Evolutionary conservation across 768 basidiomycete genomes (phyloP).

Genomic region (Cyclocybe cylindracea): DNA sequence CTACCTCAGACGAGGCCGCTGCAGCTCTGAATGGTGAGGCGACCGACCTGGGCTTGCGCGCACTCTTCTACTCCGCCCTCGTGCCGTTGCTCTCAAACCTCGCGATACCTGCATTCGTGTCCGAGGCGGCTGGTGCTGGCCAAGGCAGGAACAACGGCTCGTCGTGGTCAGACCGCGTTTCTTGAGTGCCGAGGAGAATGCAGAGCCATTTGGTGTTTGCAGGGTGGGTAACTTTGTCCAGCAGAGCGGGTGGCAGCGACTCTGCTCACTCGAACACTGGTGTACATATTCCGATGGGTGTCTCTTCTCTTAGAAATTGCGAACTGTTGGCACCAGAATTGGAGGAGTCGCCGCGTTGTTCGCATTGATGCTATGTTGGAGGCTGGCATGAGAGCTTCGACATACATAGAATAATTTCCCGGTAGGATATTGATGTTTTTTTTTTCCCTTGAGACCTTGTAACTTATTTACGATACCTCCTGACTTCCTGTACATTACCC

Average conservation of each 20-base stretch:
- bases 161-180: constrained; percentile 20
- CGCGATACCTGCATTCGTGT: constrained; percentile 66
- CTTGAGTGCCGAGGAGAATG: constrained; percentile 39
- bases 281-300: constrained; percentile 75
- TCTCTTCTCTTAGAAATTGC: neutral
- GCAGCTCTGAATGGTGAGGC: constrained; percentile 60
- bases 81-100: constrained; percentile 70
- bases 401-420: constrained; percentile 14
- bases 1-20: constrained; percentile 23
- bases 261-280: constrained; percentile 62
- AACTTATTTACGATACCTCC: too few relatives aligned
- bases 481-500: too few relatives aligned
- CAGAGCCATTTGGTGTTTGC: constrained; percentile 77
- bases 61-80: constrained; percentile 77
- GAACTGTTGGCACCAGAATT: constrained; percentile 12
- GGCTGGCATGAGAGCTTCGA: constrained; percentile 25
- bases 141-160: neutral
- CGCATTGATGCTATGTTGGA: constrained; percentile 30
- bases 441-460: too few relatives aligned
- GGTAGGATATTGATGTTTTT: too few relatives aligned
- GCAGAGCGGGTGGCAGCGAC: constrained; percentile 19
- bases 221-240: constrained; percentile 30
- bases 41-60: constrained; percentile 81
- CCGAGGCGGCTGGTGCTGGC: constrained; percentile 23
- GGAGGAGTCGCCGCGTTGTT: constrained; percentile 28